A percentile compares a stretch with the other conserved stretches of the same genome.
phyloP scores from a whole-genome alignment of 306 rosid genomes.

The Dalbergia cultrata region DNA sequence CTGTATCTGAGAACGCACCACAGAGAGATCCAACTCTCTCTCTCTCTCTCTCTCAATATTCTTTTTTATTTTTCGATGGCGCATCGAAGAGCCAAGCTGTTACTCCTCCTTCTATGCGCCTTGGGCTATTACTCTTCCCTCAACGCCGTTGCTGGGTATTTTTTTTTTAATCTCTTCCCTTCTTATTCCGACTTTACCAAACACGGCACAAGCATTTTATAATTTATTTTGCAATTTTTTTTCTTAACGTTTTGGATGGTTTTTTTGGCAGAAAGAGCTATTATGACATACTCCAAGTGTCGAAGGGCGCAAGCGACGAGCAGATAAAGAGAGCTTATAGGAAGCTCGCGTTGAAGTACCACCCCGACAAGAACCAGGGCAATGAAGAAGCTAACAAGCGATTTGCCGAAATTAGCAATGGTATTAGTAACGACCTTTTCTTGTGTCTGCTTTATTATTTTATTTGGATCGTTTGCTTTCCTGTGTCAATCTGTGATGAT shows the following conservation, averaged over 20 bases:
- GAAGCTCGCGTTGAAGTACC: conserved; percentile 85
- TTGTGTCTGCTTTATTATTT: not conserved
- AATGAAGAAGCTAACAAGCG: conserved; percentile 80
- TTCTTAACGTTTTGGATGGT: not conserved
- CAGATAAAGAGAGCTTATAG: conserved; percentile 89
- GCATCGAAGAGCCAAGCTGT: conserved; percentile 52
- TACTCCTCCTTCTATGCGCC: conserved; percentile 57
- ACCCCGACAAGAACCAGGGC: conserved; percentile 86
- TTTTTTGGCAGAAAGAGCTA: conserved; percentile 64
- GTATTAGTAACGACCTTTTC: conserved; percentile 36
- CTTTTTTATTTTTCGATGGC: conserved; percentile 57
- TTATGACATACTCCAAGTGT: conserved; percentile 71
- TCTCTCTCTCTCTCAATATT: not conserved
- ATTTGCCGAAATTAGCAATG: conserved; percentile 80
- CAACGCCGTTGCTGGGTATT: conserved; percentile 67
- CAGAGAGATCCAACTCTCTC: conserved; percentile 29
- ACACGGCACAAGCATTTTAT: conserved; percentile 1
- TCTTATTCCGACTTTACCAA: not conserved
- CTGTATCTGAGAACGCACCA: too few species aligned
- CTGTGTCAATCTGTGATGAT: not conserved
- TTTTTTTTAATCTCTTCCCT: conserved; percentile 4
- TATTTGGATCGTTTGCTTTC: not conserved
- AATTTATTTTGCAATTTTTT: not conserved
- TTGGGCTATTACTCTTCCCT: conserved; percentile 53
- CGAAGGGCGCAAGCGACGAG: conserved; percentile 74